Evolutionary conservation across 2,329 filamentous ascomycete species (phyloP).

Genomic region (Penicillium sp.): DNA sequence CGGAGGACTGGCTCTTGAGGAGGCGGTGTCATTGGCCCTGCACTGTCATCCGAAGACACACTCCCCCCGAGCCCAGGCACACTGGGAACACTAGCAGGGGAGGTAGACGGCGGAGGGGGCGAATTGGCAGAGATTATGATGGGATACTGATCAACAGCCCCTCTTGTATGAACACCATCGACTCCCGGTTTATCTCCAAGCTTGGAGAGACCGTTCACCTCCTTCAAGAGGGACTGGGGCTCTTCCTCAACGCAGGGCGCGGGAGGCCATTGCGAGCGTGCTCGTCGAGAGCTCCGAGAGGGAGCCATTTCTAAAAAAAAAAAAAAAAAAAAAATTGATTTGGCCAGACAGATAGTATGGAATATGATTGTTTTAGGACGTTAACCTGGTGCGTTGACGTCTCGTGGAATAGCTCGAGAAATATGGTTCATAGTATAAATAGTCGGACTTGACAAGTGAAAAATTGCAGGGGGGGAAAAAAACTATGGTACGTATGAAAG

Average conservation of each 20-base stretch:
- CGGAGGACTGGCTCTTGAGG: slow-evolving; percentile 16
- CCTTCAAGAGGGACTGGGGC: slow-evolving; percentile 41
- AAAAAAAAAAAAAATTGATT: neutral
- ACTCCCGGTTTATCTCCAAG: slow-evolving; percentile 32
- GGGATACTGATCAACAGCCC: slow-evolving; percentile 46
- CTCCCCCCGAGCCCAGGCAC: slow-evolving; percentile 23
- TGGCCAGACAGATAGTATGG: slow-evolving; percentile 12
- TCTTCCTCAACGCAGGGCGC: slow-evolving; percentile 48
- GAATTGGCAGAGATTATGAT: slow-evolving; percentile 39
- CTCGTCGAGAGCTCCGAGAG: slow-evolving; percentile 15
- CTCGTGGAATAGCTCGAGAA: slow-evolving; percentile 11
- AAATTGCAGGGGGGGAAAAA: neutral
- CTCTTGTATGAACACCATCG: slow-evolving; percentile 36
- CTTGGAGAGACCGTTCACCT: slow-evolving; percentile 35
- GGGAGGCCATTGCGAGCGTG: slow-evolving; percentile 41
- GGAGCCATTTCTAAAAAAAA: slow-evolving; percentile 19
- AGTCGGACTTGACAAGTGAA: slow-evolving; percentile 5
- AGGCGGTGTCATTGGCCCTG: slow-evolving; percentile 29
- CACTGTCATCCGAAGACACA: slow-evolving; percentile 30
- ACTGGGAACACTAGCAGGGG: slow-evolving; percentile 15
- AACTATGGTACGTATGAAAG: slow-evolving; percentile 3
- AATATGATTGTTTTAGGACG: neutral
- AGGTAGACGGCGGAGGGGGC: slow-evolving; percentile 12
- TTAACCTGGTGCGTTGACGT: slow-evolving; percentile 26
- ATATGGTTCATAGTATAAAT: slow-evolving; percentile 23